These are phyloP conservation scores for Wickerhamiella infanticola DNA, from an alignment of 1,139 yeast genomes.

Conservation along the genomic window DNA sequence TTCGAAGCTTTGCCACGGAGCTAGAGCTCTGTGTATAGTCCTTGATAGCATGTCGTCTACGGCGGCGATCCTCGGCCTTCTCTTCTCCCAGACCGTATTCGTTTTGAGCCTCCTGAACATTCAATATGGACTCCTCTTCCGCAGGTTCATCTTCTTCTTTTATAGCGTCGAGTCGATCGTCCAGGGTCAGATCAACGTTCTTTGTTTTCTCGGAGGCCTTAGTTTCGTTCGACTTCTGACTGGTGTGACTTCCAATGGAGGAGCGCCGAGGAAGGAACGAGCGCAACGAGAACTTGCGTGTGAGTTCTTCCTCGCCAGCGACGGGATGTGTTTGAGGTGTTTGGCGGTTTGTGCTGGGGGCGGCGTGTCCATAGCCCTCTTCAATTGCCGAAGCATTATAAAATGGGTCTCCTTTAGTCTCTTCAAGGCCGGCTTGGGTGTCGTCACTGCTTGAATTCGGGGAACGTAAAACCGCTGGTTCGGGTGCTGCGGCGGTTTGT, in stretches of 20 bases:
- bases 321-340: not conserved
- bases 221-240: not conserved
- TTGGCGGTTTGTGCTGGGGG: not conserved
- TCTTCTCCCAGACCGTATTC: constrained; percentile 13
- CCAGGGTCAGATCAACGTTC: not conserved
- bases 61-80: constrained; percentile 7
- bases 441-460: not conserved
- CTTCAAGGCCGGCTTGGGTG: not conserved
- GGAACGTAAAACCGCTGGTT: not conserved
- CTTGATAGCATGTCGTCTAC: constrained; percentile 13
- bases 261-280: not conserved
- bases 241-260: not conserved
- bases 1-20: constrained; percentile 16
- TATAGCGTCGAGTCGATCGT: constrained; percentile 12
- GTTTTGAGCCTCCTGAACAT: constrained; percentile 19
- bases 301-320: not conserved
- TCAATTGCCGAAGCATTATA: not conserved
- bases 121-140: constrained; percentile 19
- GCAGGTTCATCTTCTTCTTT: constrained; percentile 16
- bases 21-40: constrained; percentile 11
- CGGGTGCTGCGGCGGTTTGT: not conserved
- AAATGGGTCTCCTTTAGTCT: not conserved
- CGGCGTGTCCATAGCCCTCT: not conserved
- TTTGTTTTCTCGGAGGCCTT: not conserved
- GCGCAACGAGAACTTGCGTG: not conserved